Evolutionary conservation across 2,329 filamentous ascomycete species (phyloP).

Genomic region (Cyclaneusma minus): DNA sequence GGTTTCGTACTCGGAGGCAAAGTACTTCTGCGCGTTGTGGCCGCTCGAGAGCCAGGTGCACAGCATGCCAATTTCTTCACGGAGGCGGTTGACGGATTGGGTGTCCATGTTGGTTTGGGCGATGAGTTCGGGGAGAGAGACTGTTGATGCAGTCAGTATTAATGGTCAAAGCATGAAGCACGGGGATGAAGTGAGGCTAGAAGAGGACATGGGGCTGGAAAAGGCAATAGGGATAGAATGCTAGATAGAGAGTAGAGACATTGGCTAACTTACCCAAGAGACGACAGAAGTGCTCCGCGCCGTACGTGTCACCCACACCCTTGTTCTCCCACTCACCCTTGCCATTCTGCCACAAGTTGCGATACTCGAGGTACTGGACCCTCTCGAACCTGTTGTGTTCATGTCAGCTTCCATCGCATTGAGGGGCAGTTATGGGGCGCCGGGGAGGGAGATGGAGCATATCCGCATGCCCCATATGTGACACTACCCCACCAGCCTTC

Average conservation of each 20-base stretch:
- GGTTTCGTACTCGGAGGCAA: constrained; percentile 61
- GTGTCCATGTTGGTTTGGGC: constrained; percentile 97
- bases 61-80: constrained; percentile 79
- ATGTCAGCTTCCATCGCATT: constrained; percentile 10
- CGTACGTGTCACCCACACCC: constrained; percentile 68
- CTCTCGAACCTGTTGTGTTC: constrained; percentile 58
- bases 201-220: not conserved
- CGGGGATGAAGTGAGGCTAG: constrained; percentile 3
- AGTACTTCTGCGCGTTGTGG: constrained; percentile 49
- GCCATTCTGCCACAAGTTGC: constrained; percentile 49
- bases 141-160: constrained; percentile 27
- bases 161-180: constrained; percentile 3
- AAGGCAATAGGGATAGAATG: constrained; percentile 6
- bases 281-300: constrained; percentile 79
- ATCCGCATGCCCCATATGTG: no score
- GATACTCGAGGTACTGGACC: constrained; percentile 67
- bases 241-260: constrained; percentile 1
- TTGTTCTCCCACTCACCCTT: constrained; percentile 54
- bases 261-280: constrained; percentile 55
- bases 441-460: no score
- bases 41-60: constrained; percentile 72
- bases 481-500: no score
- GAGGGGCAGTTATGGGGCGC: not conserved
- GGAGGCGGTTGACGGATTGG: constrained; percentile 74
- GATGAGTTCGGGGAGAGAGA: constrained; percentile 80